Base-by-base conservation (phyloP, 2,329 filamentous ascomycete genomes). In the Colletotrichum endophyticum region DNA sequence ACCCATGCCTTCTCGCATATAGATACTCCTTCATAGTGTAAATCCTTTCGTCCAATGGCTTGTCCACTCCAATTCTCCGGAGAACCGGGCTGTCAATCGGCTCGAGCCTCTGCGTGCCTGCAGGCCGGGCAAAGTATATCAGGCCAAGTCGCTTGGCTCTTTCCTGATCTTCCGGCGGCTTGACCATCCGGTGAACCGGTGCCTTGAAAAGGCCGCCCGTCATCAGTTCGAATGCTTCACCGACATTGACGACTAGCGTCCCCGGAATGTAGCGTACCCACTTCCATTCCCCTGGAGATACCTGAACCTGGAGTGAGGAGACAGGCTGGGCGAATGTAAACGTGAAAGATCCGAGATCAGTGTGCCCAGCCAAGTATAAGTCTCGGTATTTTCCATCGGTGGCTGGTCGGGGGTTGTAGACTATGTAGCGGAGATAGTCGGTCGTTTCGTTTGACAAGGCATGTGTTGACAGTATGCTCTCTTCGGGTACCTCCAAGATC, bases 271-370 rank as follows among this genome's bases (percentile, higher is more conserved):
- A 85, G n/a, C 81, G 81, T 5, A 88, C 86, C 80, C 86, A 88
- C 72, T 85, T 85, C 87, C 87, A 88, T 13, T 85, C 80, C 0
- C 84, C 86, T 6, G 78, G 77, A 5, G 57, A 67, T 3, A 78
- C 81, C 34, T 83, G 85, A 62, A 91, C 88, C 78, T 91, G 89
- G 19, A 91, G 83, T 4, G 87, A 88, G 0, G 88, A 87, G 13
- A 91, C 87, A 5, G 88, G 87, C 74, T 91, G 89, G 8, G 87
- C 85, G 82, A 89, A 91, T 2, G 91, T 85, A n/a, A 91, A 83
- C 3, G 89, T 90, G 7, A 91, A 81, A 0, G 85, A 88, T 0
- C 88, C 89, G 15, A 90, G 83, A 77, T 91, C 89, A 0, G 89
- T 90, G 79, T 91, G 89, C 0, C 79, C 80, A 9, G 79, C 77